Percentiles rank a stretch among this genome's conserved stretches.
Evolutionary conservation across 1,284 basidiomycete genomes (phyloP).

Genomic region (Ceratobasidium sp.): DNA sequence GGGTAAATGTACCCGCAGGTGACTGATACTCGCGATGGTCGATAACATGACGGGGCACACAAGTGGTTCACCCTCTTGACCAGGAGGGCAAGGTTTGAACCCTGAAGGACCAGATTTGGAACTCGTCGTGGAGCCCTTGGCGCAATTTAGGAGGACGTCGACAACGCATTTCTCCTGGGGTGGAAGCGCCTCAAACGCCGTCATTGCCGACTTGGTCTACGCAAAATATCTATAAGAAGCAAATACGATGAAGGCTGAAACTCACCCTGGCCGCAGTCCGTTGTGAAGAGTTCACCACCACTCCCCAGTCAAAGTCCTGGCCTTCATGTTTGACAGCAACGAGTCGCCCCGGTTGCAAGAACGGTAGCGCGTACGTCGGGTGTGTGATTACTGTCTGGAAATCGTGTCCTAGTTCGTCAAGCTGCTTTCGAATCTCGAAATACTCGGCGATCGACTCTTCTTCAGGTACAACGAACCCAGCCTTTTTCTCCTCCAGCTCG

Average conservation of each 20-base stretch:
- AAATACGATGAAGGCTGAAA: not conserved
- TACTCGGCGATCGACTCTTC: conserved; percentile 88
- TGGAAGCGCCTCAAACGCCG: conserved; percentile 13
- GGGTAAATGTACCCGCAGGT: conserved; percentile 85
- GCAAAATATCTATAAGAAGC: not conserved
- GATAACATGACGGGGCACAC: conserved; percentile 90
- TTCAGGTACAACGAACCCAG: conserved; percentile 75
- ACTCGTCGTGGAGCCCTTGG: conserved; percentile 63
- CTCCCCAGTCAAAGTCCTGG: conserved; percentile 95
- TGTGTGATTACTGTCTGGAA: conserved; percentile 93
- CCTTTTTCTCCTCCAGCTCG: conserved; percentile 73
- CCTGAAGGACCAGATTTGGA: conserved; percentile 63
- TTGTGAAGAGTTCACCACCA: conserved; percentile 92
- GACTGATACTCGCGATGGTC: conserved; percentile 85
- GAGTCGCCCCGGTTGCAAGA: conserved; percentile 90
- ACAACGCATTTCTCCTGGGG: conserved; percentile 92
- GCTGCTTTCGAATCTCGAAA: conserved; percentile 88
- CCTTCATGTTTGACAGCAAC: conserved; percentile 87
- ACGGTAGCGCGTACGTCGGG: conserved; percentile 91
- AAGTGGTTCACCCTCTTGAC: conserved; percentile 79
- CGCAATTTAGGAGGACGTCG: conserved; percentile 90
- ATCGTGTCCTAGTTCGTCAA: conserved; percentile 86
- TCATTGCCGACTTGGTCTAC: conserved; percentile 12
- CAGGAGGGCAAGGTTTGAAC: conserved; percentile 73
- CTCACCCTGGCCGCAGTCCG: conserved; percentile 69